These are phyloP conservation scores for Phytophthora macrochlamydospora DNA, from an alignment of 352 stramenopile species.

Conservation along the genomic window DNA sequence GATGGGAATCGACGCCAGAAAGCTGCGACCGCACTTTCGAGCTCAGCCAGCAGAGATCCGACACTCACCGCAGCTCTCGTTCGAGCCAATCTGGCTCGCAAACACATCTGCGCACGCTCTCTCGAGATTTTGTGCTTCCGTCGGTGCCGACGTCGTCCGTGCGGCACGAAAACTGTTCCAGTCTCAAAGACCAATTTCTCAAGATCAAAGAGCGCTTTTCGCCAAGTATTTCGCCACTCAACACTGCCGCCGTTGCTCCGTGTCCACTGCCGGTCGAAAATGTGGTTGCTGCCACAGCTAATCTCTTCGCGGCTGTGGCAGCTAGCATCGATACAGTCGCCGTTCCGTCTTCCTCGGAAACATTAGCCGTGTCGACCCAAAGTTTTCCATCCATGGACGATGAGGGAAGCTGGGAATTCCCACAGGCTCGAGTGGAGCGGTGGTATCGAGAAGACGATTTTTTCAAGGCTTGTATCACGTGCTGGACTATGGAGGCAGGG, in stretches of 20 bases:
- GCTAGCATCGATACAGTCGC: no score
- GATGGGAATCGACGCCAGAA: slow-evolving; percentile 19
- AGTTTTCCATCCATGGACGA: slow-evolving; percentile 3
- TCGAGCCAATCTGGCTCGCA: slow-evolving; percentile 10
- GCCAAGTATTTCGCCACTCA: slow-evolving; percentile 31
- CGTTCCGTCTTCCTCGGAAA: no score
- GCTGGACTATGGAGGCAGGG: slow-evolving; percentile 75
- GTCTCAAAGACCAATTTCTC: slow-evolving; percentile 80
- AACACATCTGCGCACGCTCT: slow-evolving; percentile 46
- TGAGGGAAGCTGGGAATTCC: slow-evolving; percentile 35
- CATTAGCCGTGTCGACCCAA: slow-evolving; percentile 1
- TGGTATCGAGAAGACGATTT: slow-evolving; percentile 79
- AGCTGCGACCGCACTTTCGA: slow-evolving; percentile 8
- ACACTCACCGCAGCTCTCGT: slow-evolving; percentile 35
- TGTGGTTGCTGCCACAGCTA: slow-evolving; percentile 1
- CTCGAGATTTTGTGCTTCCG: slow-evolving; percentile 63
- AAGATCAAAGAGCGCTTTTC: slow-evolving; percentile 84
- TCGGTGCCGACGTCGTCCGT: slow-evolving; percentile 45
- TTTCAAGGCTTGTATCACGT: slow-evolving; percentile 77
- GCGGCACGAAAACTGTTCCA: slow-evolving; percentile 70
- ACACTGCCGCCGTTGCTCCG: slow-evolving; percentile 18
- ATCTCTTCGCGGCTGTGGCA: neutral
- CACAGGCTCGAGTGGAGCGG: slow-evolving; percentile 59
- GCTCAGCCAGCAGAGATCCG: slow-evolving; percentile 12
- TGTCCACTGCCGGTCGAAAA: slow-evolving; percentile 8